phyloP scores from a whole-genome alignment of 108 stramenopile genomes.

The Cyclotella sp. region DNA sequence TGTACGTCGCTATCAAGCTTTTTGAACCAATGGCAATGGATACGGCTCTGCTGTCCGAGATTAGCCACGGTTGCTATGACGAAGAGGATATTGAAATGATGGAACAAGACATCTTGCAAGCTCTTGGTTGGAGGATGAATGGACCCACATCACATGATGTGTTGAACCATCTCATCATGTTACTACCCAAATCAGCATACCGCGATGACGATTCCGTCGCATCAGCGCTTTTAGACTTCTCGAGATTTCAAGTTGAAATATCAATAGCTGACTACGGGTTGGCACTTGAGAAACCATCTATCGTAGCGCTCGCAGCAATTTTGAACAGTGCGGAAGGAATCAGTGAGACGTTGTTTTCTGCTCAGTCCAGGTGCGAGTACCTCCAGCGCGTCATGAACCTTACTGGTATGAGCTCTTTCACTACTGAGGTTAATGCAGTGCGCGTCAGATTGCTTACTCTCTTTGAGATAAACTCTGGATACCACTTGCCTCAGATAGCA shows the following conservation, averaged over 20 bases:
- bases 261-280: slow-evolving; percentile 35
- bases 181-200: slow-evolving; percentile 21
- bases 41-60: slow-evolving; percentile 58
- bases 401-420: slow-evolving; percentile 22
- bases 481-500: slow-evolving; percentile 26
- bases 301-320: slow-evolving; percentile 45
- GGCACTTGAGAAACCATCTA: slow-evolving; percentile 22
- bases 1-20: slow-evolving; percentile 85
- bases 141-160: slow-evolving; percentile 45
- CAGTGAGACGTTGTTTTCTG: slow-evolving; percentile 17
- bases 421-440: slow-evolving; percentile 19
- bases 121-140: slow-evolving; percentile 52
- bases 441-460: slow-evolving; percentile 14
- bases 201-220: slow-evolving; percentile 2
- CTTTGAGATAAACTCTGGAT: slow-evolving; percentile 23
- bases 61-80: slow-evolving; percentile 63
- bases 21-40: slow-evolving; percentile 74
- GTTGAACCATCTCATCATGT: slow-evolving; percentile 32
- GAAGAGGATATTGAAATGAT: slow-evolving; percentile 56
- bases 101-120: slow-evolving; percentile 54
- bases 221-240: slow-evolving; percentile 31
- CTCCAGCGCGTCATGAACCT: slow-evolving; percentile 8
- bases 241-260: slow-evolving; percentile 48
- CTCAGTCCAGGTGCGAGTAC: slow-evolving; percentile 9
- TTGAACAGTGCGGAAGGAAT: slow-evolving; percentile 48